These are phyloP conservation scores for Ustilago tritici DNA, from an alignment of 1,284 basidiomycete genomes.

Conservation along the genomic window DNA sequence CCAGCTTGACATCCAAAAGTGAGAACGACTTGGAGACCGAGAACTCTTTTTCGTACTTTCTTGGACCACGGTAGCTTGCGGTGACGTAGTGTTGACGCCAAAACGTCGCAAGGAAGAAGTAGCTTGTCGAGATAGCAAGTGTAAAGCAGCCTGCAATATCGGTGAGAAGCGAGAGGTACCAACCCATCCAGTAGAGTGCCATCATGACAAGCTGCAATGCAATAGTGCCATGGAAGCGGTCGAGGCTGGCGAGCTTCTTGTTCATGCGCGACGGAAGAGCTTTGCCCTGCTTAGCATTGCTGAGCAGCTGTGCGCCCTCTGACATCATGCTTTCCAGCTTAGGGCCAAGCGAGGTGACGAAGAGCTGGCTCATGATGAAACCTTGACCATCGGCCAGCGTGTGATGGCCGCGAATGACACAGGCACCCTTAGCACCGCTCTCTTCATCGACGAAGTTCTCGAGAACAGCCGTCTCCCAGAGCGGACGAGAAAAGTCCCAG, in stretches of 20 bases:
- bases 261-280: conserved; percentile 61
- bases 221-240: conserved; percentile 46
- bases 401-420: conserved; percentile 65
- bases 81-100: conserved; percentile 62
- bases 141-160: conserved; percentile 47
- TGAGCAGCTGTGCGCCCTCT: conserved; percentile 50
- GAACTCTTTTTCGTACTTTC: conserved; percentile 57
- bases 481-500: conserved; percentile 62
- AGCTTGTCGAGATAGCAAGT: conserved; percentile 47
- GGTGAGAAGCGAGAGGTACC: conserved; percentile 20
- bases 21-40: conserved; percentile 39
- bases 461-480: conserved; percentile 60
- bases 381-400: conserved; percentile 65
- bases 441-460: conserved; percentile 57
- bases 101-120: conserved; percentile 49
- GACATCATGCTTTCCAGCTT: conserved; percentile 62
- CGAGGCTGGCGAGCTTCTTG: conserved; percentile 59
- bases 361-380: conserved; percentile 63
- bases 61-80: conserved; percentile 42
- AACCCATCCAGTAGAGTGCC: conserved; percentile 55
- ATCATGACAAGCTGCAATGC: conserved; percentile 58
- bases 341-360: conserved; percentile 60
- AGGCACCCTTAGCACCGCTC: conserved; percentile 50
- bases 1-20: conserved; percentile 61
- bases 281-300: conserved; percentile 55